Base-by-base conservation (phyloP, 2,329 filamentous ascomycete species). In the Paraphaeosphaeria minitans region DNA sequence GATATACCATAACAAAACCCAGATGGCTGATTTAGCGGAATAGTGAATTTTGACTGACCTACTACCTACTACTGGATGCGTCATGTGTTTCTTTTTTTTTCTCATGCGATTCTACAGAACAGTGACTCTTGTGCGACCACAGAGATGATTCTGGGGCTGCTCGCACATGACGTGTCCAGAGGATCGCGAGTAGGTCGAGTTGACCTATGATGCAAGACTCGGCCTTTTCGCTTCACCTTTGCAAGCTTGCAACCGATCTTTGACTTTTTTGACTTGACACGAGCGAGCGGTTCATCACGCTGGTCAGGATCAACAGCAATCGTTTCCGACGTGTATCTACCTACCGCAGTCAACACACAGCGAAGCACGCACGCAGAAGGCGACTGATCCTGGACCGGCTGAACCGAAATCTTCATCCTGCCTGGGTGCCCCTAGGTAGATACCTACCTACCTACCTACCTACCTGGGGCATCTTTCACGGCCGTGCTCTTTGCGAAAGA, bases 1-100 rank as follows among this genome's bases (percentile, higher is more conserved):
- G 43, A 49, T 56, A 48, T 55, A 49, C 54, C 54, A 56, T 43
- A 16, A 53, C 14, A 45, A 53, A 46, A 35, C 27, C 16, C 50
- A 24, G 27, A 27, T 35, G 37, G 37, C 35, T 43, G 46, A 35
- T 35, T 31, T 43, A 21, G 31, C 27, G 31, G 4, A 14, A 33
- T 12, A 19, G 29, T 10, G 29, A 4, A 31, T 31, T 31, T 10
- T 31, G 29, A 31, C 9, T 31, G 6, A 31, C 8, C 29, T 31
- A 31, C 29, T 6, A 31, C 8, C 29, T 31, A 31, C 29, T 6
- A 31, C 10, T 31, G 2, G 7, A 31, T 31, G 29, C 29, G 6
- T 12, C 29, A n/a, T 16, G 14, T 19, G 14, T 1, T 16, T 12
- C 13, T 5, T 37, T 12, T 16, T 5, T 37, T 27, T 6, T 27